Evolutionary conservation across 768 basidiomycete species (phyloP).

Genomic region (Trametes coccinea): DNA sequence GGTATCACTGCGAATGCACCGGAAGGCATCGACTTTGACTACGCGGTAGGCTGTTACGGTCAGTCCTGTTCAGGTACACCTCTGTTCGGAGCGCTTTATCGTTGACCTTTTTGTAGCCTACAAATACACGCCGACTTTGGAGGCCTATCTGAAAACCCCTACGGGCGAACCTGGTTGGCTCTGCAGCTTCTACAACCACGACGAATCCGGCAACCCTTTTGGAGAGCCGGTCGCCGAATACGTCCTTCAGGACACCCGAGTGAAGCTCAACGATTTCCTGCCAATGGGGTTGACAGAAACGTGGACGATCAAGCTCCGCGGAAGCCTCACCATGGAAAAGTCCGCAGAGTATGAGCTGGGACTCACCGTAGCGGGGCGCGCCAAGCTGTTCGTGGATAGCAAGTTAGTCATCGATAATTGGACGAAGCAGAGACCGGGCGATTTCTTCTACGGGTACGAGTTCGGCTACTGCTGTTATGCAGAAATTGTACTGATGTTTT

Average conservation of each 20-base stretch:
- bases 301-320: slow-evolving; percentile 60
- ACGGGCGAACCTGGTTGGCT: slow-evolving; percentile 61
- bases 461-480: background rate
- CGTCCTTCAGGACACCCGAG: slow-evolving; percentile 56
- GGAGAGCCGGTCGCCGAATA: slow-evolving; percentile 47
- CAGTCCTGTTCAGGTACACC: slow-evolving; percentile 15
- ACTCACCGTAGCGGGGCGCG: slow-evolving; percentile 61
- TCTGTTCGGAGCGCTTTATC: background rate
- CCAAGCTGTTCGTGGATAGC: slow-evolving; percentile 63
- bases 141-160: slow-evolving; percentile 53
- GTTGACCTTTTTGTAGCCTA: slow-evolving; percentile 42
- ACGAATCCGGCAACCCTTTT: slow-evolving; percentile 45
- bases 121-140: slow-evolving; percentile 71
- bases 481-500: background rate
- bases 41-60: slow-evolving; percentile 69
- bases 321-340: slow-evolving; percentile 50
- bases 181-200: slow-evolving; percentile 62
- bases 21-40: slow-evolving; percentile 49
- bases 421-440: slow-evolving; percentile 65
- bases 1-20: slow-evolving; percentile 56
- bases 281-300: slow-evolving; percentile 52
- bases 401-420: slow-evolving; percentile 68
- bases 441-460: slow-evolving; percentile 67
- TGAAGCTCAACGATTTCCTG: slow-evolving; percentile 68
- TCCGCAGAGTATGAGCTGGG: slow-evolving; percentile 59